Conservation (phyloP, 371 early-diverging fungal genomes). For the Synchytrium microbalum region DNA sequence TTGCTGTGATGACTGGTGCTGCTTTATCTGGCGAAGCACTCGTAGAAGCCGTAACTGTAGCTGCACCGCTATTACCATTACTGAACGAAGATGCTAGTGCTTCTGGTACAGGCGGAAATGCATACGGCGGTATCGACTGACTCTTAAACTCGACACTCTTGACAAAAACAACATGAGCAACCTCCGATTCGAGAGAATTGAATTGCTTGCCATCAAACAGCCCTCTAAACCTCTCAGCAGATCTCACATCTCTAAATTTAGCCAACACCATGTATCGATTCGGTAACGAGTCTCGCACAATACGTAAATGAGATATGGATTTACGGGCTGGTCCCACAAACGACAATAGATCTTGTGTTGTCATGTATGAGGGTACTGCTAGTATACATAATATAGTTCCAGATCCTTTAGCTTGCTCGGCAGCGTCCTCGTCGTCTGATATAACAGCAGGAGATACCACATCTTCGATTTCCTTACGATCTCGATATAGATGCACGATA, state of each 20-base stretch:
- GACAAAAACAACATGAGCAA: slow-evolving; percentile 60
- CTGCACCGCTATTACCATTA: neutral
- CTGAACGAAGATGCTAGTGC: slow-evolving; percentile 6
- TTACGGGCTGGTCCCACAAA: slow-evolving; percentile 61
- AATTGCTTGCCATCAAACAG: slow-evolving; percentile 75
- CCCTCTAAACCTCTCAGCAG: slow-evolving; percentile 58
- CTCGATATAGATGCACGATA: slow-evolving; percentile 65
- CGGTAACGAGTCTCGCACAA: slow-evolving; percentile 67
- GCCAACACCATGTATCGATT: slow-evolving; percentile 80
- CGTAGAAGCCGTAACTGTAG: neutral
- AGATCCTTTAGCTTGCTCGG: slow-evolving; percentile 10
- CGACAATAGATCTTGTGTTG: slow-evolving; percentile 71
- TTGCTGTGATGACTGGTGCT: neutral
- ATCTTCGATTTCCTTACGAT: slow-evolving; percentile 25
- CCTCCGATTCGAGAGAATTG: slow-evolving; percentile 61
- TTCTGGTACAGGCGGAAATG: slow-evolving; percentile 42
- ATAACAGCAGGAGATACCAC: neutral
- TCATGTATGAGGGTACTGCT: slow-evolving; percentile 81
- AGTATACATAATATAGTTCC: slow-evolving; percentile 59
- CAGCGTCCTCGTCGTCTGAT: neutral
- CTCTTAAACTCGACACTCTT: slow-evolving; percentile 52
- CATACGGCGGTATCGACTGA: slow-evolving; percentile 45
- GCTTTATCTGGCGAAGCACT: neutral
- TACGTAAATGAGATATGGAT: slow-evolving; percentile 55
- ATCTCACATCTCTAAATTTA: slow-evolving; percentile 50